A percentile compares a stretch with the other conserved stretches of the same genome.
phyloP scores from a whole-genome alignment of 2,329 filamentous ascomycete species.

The Xylariaceae sp. region DNA sequence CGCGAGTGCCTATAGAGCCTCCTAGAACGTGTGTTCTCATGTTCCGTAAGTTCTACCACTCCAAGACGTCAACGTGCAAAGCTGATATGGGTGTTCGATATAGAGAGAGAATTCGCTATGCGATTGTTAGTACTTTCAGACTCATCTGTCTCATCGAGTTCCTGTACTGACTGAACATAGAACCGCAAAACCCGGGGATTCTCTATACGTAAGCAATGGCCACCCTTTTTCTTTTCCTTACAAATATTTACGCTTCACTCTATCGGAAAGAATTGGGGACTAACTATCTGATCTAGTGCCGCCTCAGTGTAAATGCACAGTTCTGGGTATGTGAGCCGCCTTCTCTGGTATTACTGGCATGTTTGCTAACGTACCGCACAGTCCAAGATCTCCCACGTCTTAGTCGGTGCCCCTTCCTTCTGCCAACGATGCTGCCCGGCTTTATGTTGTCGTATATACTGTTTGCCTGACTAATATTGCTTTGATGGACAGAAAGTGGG shows the following conservation, averaged over 20 bases:
- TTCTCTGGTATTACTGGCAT: neutral
- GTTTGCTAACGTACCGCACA: slow-evolving; percentile 36
- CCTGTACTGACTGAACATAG: slow-evolving; percentile 10
- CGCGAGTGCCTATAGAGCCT: slow-evolving; percentile 41
- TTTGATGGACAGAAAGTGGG: slow-evolving; percentile 62
- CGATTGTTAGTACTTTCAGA: slow-evolving; percentile 10
- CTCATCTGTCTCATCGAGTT: neutral
- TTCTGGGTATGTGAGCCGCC: slow-evolving; percentile 59
- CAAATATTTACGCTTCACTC: neutral
- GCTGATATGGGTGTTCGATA: neutral
- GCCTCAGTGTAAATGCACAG: slow-evolving; percentile 88
- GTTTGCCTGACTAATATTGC: slow-evolving; percentile 5
- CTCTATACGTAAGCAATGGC: slow-evolving; percentile 56
- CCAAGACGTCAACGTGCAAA: neutral
- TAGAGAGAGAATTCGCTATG: slow-evolving; percentile 17
- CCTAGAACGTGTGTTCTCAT: slow-evolving; percentile 85
- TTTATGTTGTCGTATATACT: too few species aligned
- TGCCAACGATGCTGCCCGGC: neutral
- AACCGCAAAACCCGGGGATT: slow-evolving; percentile 80
- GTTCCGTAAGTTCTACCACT: slow-evolving; percentile 83
- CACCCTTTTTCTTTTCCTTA: neutral
- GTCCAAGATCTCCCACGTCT: slow-evolving; percentile 19
- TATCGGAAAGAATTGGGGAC: too few species aligned
- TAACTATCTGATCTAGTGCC: slow-evolving; percentile 38
- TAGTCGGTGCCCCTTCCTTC: slow-evolving; percentile 8